Percentiles rank a stretch among this genome's conserved stretches.
These are phyloP conservation scores for Mucor racemosus DNA, from an alignment of 371 early-diverging fungal species.

Conservation along the genomic window DNA sequence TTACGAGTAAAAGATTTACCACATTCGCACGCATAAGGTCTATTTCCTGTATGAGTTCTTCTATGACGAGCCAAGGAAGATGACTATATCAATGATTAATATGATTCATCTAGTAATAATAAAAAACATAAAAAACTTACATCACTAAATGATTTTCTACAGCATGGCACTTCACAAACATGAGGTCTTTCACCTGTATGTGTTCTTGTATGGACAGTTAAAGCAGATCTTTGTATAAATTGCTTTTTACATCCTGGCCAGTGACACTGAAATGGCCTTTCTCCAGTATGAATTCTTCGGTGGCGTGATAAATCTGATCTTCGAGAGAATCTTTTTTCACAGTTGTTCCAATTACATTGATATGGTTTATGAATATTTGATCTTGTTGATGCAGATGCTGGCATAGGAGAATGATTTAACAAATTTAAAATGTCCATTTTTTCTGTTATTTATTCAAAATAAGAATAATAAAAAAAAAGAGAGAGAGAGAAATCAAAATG, in stretches of 20 bases:
- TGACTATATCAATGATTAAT: slow-evolving; percentile 27
- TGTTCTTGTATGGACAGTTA: slow-evolving; percentile 79
- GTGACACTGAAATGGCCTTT: slow-evolving; percentile 70
- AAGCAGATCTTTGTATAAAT: slow-evolving; percentile 80
- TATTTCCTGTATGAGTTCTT: slow-evolving; percentile 52
- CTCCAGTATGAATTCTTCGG: slow-evolving; percentile 77
- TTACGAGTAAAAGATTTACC: slow-evolving; percentile 69
- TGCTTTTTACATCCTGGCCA: slow-evolving; percentile 72
- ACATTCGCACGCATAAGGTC: slow-evolving; percentile 55
- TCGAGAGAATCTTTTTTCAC: slow-evolving; percentile 75
- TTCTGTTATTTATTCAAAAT: no score
- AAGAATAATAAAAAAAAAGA: neutral
- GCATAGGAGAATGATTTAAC: slow-evolving; percentile 19
- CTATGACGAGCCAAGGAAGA: slow-evolving; percentile 53
- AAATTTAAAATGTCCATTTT: slow-evolving; percentile 30
- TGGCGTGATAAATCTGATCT: slow-evolving; percentile 79
- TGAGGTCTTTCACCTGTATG: slow-evolving; percentile 85
- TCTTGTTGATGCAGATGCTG: neutral
- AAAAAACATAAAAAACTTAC: slow-evolving; percentile 1
- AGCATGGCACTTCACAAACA: slow-evolving; percentile 62
- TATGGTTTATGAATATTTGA: slow-evolving; percentile 41
- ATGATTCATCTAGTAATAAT: neutral
- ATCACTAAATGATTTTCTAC: slow-evolving; percentile 67
- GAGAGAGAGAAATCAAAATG: slow-evolving; percentile 3
- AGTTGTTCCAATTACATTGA: slow-evolving; percentile 65